These are phyloP conservation scores for Cystofilobasidium capitatum DNA, from an alignment of 768 basidiomycete genomes.

Conservation along the genomic window DNA sequence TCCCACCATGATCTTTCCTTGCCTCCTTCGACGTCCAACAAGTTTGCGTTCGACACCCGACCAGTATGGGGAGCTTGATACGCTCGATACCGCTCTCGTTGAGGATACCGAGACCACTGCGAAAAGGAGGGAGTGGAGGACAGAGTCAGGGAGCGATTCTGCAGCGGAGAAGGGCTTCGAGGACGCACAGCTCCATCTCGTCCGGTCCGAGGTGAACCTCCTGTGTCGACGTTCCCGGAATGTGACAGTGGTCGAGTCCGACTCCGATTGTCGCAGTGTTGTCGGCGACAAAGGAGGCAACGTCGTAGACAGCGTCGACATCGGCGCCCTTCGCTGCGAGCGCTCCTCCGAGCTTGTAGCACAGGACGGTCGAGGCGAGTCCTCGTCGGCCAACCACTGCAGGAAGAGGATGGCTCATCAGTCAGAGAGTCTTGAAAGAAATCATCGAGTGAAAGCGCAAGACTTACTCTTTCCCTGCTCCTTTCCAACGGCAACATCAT, in stretches of 20 bases:
- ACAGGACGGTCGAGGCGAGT: background rate
- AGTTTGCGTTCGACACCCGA: no score
- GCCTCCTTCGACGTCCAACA: no score
- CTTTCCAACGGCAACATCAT: slow-evolving; percentile 42
- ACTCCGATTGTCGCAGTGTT: background rate
- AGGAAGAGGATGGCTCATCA: slow-evolving; percentile 8
- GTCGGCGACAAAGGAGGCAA: slow-evolving; percentile 34
- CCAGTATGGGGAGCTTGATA: slow-evolving; percentile 32
- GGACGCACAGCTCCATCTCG: slow-evolving; percentile 38
- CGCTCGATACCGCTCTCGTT: slow-evolving; percentile 43
- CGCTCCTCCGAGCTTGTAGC: slow-evolving; percentile 28
- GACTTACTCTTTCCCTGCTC: slow-evolving; percentile 36
- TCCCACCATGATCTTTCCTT: no score
- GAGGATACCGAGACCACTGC: slow-evolving; percentile 39
- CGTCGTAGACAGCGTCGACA: slow-evolving; percentile 38
- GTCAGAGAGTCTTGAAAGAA: background rate
- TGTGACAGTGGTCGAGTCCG: no score
- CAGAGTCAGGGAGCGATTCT: background rate
- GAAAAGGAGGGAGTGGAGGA: no score
- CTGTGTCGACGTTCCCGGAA: slow-evolving; percentile 39
- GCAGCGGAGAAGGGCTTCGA: no score
- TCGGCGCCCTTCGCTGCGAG: slow-evolving; percentile 37
- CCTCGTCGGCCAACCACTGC: slow-evolving; percentile 42
- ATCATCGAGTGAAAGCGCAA: background rate
- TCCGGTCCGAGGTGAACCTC: slow-evolving; percentile 38